Conservation (phyloP, 1,139 yeast genomes). For the Hyphopichia khmerensis region DNA sequence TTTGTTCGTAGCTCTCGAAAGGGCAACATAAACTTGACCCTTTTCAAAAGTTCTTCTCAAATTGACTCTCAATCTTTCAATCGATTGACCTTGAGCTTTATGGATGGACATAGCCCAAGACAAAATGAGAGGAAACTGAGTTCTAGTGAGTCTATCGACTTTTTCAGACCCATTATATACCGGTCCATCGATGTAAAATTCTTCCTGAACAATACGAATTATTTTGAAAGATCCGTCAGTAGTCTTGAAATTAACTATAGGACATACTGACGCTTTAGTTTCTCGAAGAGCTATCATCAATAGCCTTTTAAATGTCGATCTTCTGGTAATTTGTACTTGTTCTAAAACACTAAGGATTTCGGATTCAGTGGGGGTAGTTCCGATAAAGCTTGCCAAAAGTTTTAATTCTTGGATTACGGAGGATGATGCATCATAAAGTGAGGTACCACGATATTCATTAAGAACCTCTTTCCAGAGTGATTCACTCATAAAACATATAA, state of each 20-base stretch:
- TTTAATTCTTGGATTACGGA: conserved; percentile 26
- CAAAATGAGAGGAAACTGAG: conserved; percentile 70
- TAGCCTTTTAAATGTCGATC: conserved; percentile 24
- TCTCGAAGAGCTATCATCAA: conserved; percentile 33
- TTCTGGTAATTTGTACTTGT: conserved; percentile 29
- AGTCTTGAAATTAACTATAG: conserved; percentile 56
- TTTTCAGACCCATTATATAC: background rate
- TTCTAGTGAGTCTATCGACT: conserved; percentile 47
- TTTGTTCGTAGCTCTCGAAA: conserved; percentile 81
- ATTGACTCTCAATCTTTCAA: conserved; percentile 75
- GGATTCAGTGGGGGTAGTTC: conserved; percentile 8
- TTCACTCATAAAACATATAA: conserved; percentile 60
- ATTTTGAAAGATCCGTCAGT: conserved; percentile 17
- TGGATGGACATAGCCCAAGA: conserved; percentile 93
- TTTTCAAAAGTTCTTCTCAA: conserved; percentile 69
- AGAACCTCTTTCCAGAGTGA: conserved; percentile 24
- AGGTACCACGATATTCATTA: conserved; percentile 23
- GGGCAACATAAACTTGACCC: conserved; percentile 89
- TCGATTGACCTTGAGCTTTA: conserved; percentile 90
- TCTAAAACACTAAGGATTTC: conserved; percentile 37
- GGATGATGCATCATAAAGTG: conserved; percentile 16
- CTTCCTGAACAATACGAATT: background rate
- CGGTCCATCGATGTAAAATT: conserved; percentile 1
- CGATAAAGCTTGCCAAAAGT: conserved; percentile 26
- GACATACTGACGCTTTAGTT: conserved; percentile 34